Evolutionary conservation across 345 rosid genomes (phyloP).

Genomic region (Crucihimalaya himalaica): DNA sequence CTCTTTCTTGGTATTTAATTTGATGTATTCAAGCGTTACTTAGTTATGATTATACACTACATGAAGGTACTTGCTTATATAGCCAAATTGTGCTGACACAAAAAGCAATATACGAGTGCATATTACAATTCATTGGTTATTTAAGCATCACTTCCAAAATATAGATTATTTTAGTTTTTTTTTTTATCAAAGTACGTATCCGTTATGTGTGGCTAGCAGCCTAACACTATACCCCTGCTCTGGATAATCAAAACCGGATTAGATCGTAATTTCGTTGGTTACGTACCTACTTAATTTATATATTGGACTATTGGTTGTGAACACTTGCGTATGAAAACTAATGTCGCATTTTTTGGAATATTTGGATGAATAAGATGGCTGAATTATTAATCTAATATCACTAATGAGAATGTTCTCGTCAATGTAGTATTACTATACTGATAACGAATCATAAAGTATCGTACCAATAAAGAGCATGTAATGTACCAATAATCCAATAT

Average conservation of each 20-base stretch:
- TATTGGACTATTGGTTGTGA: conserved; percentile 28
- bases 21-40: conserved; percentile 17
- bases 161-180: too few relatives aligned
- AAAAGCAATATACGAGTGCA: conserved; percentile 38
- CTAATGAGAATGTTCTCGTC: conserved; percentile 27
- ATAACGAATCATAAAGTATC: conserved; percentile 22
- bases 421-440: conserved; percentile 24
- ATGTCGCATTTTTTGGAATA: conserved; percentile 21
- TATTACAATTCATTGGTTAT: conserved; percentile 28
- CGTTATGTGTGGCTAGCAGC: conserved; percentile 32
- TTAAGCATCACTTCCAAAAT: conserved; percentile 16
- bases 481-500: conserved; percentile 25
- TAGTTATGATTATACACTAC: conserved; percentile 19
- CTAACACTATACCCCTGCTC: conserved; percentile 23
- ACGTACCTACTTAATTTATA: conserved; percentile 12
- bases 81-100: conserved; percentile 39
- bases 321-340: conserved; percentile 25
- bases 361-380: conserved; percentile 10
- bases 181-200: conserved; percentile 10
- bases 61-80: conserved; percentile 38
- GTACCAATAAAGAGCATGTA: conserved; percentile 25
- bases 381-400: conserved; percentile 10
- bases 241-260: conserved; percentile 15
- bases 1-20: conserved; percentile 28
- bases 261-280: conserved; percentile 19